A percentile compares a stretch with the other conserved stretches of the same genome.
phyloP scores from a whole-genome alignment of 2,329 filamentous ascomycete genomes.

The Aureobasidium namibiae region DNA sequence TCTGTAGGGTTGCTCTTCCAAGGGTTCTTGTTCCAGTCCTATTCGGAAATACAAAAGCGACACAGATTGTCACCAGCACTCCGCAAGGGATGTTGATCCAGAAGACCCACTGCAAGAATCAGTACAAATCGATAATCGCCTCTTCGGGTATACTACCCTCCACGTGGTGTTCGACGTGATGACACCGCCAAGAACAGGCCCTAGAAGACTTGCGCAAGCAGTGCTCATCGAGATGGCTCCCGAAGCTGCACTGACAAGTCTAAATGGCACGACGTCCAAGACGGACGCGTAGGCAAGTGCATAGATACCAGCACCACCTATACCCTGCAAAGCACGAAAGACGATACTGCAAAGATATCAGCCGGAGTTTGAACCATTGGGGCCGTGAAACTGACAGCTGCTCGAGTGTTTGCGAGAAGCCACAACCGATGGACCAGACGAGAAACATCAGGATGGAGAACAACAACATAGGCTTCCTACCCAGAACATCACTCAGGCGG shows the following conservation, averaged over 20 bases:
- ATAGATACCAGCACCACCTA: slow-evolving; percentile 8
- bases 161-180: slow-evolving; percentile 32
- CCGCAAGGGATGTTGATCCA: slow-evolving; percentile 21
- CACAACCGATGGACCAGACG: slow-evolving; percentile 11
- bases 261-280: slow-evolving; percentile 7
- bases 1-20: not conserved
- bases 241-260: not conserved
- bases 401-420: not conserved
- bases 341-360: not conserved
- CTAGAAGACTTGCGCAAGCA: not conserved
- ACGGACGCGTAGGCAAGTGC: slow-evolving; percentile 3
- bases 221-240: slow-evolving; percentile 5
- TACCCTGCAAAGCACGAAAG: slow-evolving; percentile 10
- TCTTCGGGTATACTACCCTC: slow-evolving; percentile 20
- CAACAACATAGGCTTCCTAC: slow-evolving; percentile 2
- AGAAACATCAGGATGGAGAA: slow-evolving; percentile 4
- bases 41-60: slow-evolving; percentile 2
- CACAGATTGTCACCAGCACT: not conserved
- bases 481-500: slow-evolving; percentile 10
- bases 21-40: not conserved
- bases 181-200: slow-evolving; percentile 12
- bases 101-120: slow-evolving; percentile 35
- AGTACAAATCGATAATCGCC: not conserved
- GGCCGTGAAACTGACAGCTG: not conserved
- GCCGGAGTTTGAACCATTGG: not conserved